These are phyloP conservation scores for Linnemannia exigua DNA, from an alignment of 192 early-diverging fungal species.

Conservation along the genomic window DNA sequence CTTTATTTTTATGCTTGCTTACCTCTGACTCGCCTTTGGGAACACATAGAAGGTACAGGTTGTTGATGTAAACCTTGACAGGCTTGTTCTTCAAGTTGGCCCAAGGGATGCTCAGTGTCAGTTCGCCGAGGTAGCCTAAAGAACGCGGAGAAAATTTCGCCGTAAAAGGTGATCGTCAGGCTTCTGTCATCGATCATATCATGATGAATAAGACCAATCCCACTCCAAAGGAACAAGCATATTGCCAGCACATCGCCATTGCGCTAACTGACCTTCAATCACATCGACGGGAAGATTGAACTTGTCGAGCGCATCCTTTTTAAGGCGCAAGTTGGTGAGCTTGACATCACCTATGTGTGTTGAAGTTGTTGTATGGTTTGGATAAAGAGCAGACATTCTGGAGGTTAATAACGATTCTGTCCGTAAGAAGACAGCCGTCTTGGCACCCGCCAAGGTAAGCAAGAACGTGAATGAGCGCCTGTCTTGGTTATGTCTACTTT, in stretches of 20 bases:
- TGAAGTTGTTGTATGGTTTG: neutral
- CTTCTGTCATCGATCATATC: neutral
- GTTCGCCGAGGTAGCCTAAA: slow-evolving; percentile 91
- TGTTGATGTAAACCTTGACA: slow-evolving; percentile 88
- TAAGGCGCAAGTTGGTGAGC: slow-evolving; percentile 90
- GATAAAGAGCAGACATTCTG: neutral
- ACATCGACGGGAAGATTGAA: slow-evolving; percentile 96
- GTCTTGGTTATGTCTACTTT: neutral
- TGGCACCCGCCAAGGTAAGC: neutral
- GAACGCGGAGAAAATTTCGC: neutral
- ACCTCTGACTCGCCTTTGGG: slow-evolving; percentile 82
- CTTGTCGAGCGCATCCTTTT: slow-evolving; percentile 92
- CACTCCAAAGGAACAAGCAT: neutral
- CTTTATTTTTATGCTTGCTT: slow-evolving; percentile 38
- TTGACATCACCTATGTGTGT: slow-evolving; percentile 89
- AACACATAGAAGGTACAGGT: slow-evolving; percentile 89
- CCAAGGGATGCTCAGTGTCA: slow-evolving; percentile 97
- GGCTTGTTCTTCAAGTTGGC: slow-evolving; percentile 96
- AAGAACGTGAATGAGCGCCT: neutral
- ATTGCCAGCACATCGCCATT: neutral
- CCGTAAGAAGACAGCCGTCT: neutral
- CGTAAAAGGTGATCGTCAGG: neutral
- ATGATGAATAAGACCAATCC: neutral
- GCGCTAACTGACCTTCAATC: slow-evolving; percentile 72
- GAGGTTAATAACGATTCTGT: neutral